A percentile compares a stretch with the other conserved stretches of the same genome.
Evolutionary conservation across 768 basidiomycete species (phyloP).

Genomic region (Naganishia friedmannii): DNA sequence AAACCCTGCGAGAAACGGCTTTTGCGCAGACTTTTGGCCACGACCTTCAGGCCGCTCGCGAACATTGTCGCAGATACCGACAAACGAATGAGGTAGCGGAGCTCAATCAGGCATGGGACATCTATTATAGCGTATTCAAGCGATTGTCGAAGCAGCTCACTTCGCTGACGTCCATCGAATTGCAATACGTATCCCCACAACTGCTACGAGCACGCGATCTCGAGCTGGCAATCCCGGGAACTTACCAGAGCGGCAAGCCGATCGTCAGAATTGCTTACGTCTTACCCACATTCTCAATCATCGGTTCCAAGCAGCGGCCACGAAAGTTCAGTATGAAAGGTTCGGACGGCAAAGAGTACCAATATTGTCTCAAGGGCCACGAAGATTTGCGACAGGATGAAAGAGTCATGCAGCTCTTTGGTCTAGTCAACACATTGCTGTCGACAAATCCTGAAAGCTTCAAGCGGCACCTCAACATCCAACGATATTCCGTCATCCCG

Average conservation of each 20-base stretch:
- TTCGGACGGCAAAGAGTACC: conserved; percentile 87
- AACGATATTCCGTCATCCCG: conserved; percentile 86
- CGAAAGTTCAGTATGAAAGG: conserved; percentile 81
- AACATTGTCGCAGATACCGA: conserved; percentile 81
- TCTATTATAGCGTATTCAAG: conserved; percentile 95
- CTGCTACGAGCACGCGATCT: conserved; percentile 82
- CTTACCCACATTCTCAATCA: conserved; percentile 83
- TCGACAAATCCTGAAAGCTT: conserved; percentile 91
- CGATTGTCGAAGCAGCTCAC: conserved; percentile 92
- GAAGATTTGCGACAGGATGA: conserved; percentile 99
- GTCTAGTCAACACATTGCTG: conserved; percentile 90
- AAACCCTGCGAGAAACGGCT: conserved; percentile 88
- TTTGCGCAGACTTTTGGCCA: conserved; percentile 91
- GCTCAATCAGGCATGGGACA: conserved; percentile 97
- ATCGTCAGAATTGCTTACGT: conserved; percentile 81
- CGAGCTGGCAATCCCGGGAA: conserved; percentile 94
- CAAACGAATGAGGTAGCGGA: conserved; percentile 81
- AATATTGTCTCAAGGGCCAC: conserved; percentile 90
- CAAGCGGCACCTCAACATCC: conserved; percentile 92
- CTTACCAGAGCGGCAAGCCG: conserved; percentile 82
- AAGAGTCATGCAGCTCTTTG: conserved; percentile 97
- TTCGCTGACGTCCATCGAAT: conserved; percentile 78
- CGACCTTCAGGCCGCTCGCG: conserved; percentile 86
- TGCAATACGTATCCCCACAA: conserved; percentile 95
- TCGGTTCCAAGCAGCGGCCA: conserved; percentile 94